These are phyloP conservation scores for Podila minutissima DNA, from an alignment of 192 early-diverging fungal genomes.

Conservation along the genomic window DNA sequence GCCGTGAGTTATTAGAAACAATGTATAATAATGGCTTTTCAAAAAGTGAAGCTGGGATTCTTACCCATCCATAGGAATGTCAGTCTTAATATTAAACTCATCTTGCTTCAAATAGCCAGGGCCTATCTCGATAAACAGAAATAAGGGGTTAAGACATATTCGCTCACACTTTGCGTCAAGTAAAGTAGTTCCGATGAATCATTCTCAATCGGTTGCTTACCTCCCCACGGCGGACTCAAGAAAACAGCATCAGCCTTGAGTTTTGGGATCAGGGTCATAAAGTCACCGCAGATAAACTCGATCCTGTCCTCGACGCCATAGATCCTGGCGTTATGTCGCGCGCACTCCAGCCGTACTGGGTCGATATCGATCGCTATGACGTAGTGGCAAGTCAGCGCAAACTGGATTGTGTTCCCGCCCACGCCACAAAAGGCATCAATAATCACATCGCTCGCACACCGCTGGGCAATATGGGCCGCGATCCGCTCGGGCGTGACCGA, in stretches of 20 bases:
- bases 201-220: conserved; percentile 28
- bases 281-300: conserved; percentile 93
- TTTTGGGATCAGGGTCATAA: conserved; percentile 75
- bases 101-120: conserved; percentile 74
- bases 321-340: conserved; percentile 84
- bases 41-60: neutral
- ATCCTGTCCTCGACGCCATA: conserved; percentile 95
- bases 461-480: conserved; percentile 78
- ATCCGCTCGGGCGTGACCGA: conserved; percentile 95
- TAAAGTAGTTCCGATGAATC: neutral
- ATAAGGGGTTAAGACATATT: neutral
- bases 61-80: conserved; percentile 82
- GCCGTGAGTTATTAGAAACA: neutral
- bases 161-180: neutral
- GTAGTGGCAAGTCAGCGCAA: conserved; percentile 86
- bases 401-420: conserved; percentile 97
- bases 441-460: conserved; percentile 71
- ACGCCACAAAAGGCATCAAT: conserved; percentile 97
- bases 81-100: conserved; percentile 73
- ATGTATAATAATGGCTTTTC: neutral
- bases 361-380: conserved; percentile 97
- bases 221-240: conserved; percentile 97
- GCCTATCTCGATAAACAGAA: conserved; percentile 37
- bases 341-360: conserved; percentile 78
- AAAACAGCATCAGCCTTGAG: conserved; percentile 90